Conservation (phyloP, 2,329 filamentous ascomycete species). For the Aspergillus jensenii region DNA sequence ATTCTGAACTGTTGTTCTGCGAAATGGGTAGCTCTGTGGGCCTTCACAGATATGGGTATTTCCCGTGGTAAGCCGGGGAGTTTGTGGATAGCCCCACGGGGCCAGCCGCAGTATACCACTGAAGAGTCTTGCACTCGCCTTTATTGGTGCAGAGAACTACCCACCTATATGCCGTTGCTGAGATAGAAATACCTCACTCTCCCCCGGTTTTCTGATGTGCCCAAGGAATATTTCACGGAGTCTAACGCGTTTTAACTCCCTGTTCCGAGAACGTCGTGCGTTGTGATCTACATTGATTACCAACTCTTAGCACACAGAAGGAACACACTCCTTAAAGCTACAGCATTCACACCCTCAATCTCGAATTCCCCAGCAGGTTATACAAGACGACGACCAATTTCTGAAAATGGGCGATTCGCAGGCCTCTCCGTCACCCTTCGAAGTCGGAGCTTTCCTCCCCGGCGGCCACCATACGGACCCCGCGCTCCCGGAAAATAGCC, state of each 20-base stretch:
- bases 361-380: not conserved
- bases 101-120: not conserved
- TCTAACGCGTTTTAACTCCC: not conserved
- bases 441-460: constrained; percentile 30
- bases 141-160: not conserved
- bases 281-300: not conserved
- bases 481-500: constrained; percentile 25
- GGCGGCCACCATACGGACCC: constrained; percentile 31
- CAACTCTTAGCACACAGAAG: not conserved
- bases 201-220: not conserved
- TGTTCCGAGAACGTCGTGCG: not conserved
- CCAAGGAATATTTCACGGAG: not conserved
- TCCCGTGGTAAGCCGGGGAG: not conserved
- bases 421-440: constrained; percentile 16
- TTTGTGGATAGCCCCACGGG: not conserved
- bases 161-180: not conserved
- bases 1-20: not conserved
- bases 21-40: not conserved
- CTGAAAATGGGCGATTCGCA: not conserved
- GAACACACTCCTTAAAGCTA: not conserved
- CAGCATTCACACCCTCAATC: no score
- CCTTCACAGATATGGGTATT: not conserved
- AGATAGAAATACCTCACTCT: constrained; percentile 3
- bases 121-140: not conserved
- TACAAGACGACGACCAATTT: not conserved